phyloP scores from a whole-genome alignment of 1,284 basidiomycete genomes.

The Fomitopsis schrenkii region DNA sequence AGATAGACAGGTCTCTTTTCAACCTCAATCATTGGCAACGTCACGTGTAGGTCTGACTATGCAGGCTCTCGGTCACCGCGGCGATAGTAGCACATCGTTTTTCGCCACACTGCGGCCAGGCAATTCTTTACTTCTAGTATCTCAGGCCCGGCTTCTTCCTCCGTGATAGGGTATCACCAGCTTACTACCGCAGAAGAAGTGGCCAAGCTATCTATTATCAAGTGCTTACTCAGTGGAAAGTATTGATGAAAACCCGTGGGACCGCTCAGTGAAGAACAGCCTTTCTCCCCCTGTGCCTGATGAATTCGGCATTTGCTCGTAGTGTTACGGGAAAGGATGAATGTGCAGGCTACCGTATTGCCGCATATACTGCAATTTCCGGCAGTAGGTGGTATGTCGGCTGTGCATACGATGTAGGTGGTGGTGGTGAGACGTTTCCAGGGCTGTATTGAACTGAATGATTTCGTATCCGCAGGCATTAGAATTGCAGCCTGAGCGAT shows the following conservation, averaged over 20 bases:
- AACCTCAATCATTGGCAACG: too few species aligned
- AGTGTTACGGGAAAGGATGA: conserved; percentile 7
- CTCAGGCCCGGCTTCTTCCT: background rate
- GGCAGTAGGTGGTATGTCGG: conserved; percentile 9
- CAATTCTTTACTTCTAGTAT: too few species aligned
- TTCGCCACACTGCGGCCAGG: too few species aligned
- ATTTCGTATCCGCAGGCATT: conserved; percentile 10
- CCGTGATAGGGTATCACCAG: conserved; percentile 15
- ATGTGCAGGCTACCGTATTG: conserved; percentile 8
- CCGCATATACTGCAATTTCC: conserved; percentile 10
- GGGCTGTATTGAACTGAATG: conserved; percentile 11
- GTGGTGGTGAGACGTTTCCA: background rate
- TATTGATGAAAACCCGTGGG: conserved; percentile 3
- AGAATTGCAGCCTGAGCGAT: conserved; percentile 10
- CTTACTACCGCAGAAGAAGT: conserved; percentile 22
- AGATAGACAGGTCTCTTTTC: too few species aligned
- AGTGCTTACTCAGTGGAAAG: conserved; percentile 22
- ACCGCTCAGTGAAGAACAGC: conserved; percentile 7
- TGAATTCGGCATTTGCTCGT: conserved; percentile 2
- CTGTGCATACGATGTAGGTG: too few species aligned
- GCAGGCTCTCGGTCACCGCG: too few species aligned
- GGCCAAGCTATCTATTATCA: conserved; percentile 19
- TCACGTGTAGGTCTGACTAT: too few species aligned
- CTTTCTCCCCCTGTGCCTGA: too few species aligned
- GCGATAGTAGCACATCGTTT: too few species aligned